Conservation (phyloP, 768 basidiomycete species). For the Russula dissimulans region DNA sequence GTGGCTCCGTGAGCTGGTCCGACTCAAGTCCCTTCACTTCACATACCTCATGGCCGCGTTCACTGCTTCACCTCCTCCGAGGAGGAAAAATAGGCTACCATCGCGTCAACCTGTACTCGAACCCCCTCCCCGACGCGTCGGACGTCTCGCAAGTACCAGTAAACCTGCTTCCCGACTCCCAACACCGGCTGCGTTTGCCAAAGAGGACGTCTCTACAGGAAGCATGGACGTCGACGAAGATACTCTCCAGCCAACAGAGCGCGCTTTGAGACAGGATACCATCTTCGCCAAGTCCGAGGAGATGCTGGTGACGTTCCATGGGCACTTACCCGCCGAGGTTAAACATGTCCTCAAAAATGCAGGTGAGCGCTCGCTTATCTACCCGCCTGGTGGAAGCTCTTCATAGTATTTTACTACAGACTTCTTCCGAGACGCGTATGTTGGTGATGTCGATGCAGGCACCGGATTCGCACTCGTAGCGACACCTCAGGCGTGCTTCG, state of each 20-base stretch:
- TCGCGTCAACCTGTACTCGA: conserved; percentile 22
- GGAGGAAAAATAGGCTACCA: conserved; percentile 16
- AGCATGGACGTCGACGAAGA: conserved; percentile 62
- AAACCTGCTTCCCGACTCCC: conserved; percentile 34
- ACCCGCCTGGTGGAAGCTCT: background rate
- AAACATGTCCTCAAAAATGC: conserved; percentile 61
- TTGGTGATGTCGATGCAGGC: conserved; percentile 58
- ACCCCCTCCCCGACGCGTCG: conserved; percentile 22
- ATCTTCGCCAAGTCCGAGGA: conserved; percentile 70
- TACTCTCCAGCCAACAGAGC: conserved; percentile 34
- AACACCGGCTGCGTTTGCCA: conserved; percentile 36
- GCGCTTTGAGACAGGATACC: conserved; percentile 26
- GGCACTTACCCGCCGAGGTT: conserved; percentile 62
- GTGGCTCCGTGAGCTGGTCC: too few relatives aligned
- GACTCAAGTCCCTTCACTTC: background rate
- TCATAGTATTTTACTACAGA: conserved; percentile 33
- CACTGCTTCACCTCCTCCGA: conserved; percentile 17
- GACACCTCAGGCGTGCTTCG: conserved; percentile 66
- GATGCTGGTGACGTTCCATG: conserved; percentile 56
- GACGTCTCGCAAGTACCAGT: conserved; percentile 24
- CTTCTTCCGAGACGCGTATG: conserved; percentile 56
- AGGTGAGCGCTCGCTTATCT: conserved; percentile 33
- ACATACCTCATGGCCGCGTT: conserved; percentile 15
- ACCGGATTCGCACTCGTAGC: conserved; percentile 71
- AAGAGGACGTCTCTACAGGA: conserved; percentile 33